These are phyloP conservation scores for Telopea speciosissima DNA, from an alignment of 177 flowering plant genomes.

Conservation along the genomic window DNA sequence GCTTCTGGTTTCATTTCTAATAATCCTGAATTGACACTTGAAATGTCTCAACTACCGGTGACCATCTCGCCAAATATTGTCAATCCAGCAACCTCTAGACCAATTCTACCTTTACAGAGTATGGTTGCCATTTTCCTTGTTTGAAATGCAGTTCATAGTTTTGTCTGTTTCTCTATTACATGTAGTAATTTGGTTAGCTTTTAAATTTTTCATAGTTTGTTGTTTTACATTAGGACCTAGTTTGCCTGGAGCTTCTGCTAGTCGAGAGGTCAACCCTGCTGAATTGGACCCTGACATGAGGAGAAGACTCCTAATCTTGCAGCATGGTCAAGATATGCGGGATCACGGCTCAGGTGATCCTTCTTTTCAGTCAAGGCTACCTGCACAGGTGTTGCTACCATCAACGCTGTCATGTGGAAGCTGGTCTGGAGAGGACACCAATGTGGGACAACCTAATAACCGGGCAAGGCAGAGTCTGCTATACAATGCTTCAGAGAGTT, in stretches of 20 bases:
- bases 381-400: slow-evolving; percentile 25
- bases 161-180: background rate
- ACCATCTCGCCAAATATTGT: slow-evolving; percentile 20
- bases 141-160: background rate
- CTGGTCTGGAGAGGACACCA: slow-evolving; percentile 60
- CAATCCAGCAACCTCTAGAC: slow-evolving; percentile 29
- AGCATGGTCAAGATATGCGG: slow-evolving; percentile 40
- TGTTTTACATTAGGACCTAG: slow-evolving; percentile 40
- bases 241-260: slow-evolving; percentile 57
- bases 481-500: slow-evolving; percentile 21
- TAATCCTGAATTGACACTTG: slow-evolving; percentile 39
- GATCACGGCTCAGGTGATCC: slow-evolving; percentile 40
- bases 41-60: slow-evolving; percentile 34
- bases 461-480: slow-evolving; percentile 27
- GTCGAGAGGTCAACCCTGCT: slow-evolving; percentile 36
- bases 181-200: background rate
- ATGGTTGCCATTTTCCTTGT: slow-evolving; percentile 9
- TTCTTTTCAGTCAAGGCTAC: slow-evolving; percentile 40
- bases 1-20: slow-evolving; percentile 18
- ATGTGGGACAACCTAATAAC: slow-evolving; percentile 21
- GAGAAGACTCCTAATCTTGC: slow-evolving; percentile 38
- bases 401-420: slow-evolving; percentile 40
- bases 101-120: slow-evolving; percentile 53
- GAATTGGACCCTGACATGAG: slow-evolving; percentile 36
- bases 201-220: slow-evolving; percentile 2